Conservation (phyloP, 352 stramenopile species). For the Phytopythium chamaehyphon region DNA sequence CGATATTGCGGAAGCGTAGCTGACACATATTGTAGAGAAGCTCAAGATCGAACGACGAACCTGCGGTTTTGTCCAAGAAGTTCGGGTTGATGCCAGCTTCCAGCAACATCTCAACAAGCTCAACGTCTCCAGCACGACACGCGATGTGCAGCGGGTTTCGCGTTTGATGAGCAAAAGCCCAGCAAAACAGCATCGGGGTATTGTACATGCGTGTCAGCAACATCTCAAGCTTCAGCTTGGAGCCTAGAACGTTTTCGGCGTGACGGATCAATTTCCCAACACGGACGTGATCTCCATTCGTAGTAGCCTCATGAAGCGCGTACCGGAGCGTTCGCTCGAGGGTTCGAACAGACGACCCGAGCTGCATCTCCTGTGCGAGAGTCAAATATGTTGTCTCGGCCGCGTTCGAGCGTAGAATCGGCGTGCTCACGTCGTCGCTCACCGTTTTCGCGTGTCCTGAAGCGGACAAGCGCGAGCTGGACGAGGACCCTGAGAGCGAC, state of each 20-base stretch:
- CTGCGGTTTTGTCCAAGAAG: constrained; percentile 75
- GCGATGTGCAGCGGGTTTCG: constrained; percentile 74
- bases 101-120: constrained; percentile 51
- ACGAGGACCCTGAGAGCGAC: constrained; percentile 8
- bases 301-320: constrained; percentile 43
- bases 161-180: constrained; percentile 64
- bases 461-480: constrained; percentile 1
- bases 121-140: constrained; percentile 53
- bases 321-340: constrained; percentile 46
- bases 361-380: constrained; percentile 33
- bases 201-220: constrained; percentile 71
- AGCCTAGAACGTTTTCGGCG: constrained; percentile 50
- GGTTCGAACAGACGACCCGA: constrained; percentile 25
- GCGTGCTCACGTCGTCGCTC: constrained; percentile 15
- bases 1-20: constrained; percentile 58
- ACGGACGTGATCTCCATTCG: constrained; percentile 34
- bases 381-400: constrained; percentile 32
- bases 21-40: constrained; percentile 67
- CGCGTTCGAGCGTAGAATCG: constrained; percentile 34
- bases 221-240: constrained; percentile 57
- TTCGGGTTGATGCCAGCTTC: constrained; percentile 66
- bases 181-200: constrained; percentile 49
- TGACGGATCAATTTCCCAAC: constrained; percentile 43
- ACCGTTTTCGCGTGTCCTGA: constrained; percentile 8
- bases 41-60: constrained; percentile 50